Evolutionary conservation across 345 rosid species (phyloP), one percentile per base, ranked within the genome.

Genomic region (Alliaria petiolata): DNA sequence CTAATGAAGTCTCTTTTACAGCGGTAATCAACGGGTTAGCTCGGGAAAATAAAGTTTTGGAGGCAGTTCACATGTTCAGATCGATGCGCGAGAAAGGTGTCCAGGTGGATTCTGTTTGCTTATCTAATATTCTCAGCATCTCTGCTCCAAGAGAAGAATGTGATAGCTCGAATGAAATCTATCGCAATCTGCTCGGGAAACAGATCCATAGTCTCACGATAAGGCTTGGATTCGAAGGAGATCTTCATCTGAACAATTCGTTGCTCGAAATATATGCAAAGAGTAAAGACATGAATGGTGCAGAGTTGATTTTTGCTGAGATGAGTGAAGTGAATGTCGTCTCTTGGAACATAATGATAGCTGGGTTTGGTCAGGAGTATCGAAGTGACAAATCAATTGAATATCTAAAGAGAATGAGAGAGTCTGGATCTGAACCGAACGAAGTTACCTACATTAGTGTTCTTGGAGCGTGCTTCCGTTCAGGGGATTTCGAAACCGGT

Each of bases 301-400:
- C 93, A 19, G 89, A 87, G 79, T 55, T 43, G 38, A 46, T 85
- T 55, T 89, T 91, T 79, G 64, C 53, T 61, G 68, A 67, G 74
- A 66, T 91, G 72, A 69, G 80, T 28, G 81, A 81, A 76, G 43
- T 60, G 11, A 85, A 76, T 64, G 79, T 81, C 49, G 87, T 90
- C 66, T 80, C 96, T 49, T 91, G 91, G 93, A 89, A 91, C 81
- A 77, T 91, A 49, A 89, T 91, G 93, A 87, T 91, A 60, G 84
- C 86, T 52, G 91, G 91, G 6, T 89, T 85, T 57, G 96, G 93
- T 13, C 78, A 80, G 62, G 82, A 70, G 19, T 75, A 54, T 62
- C 78, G 42, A 56, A 81, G 78, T 28, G 68, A 77, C 54, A 86
- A 74, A 59, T 86, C 90, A 13, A 40, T 76, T 16, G 84, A 78